A percentile compares a stretch with the other conserved stretches of the same genome.
Evolutionary conservation across 2,329 filamentous ascomycete species (phyloP).

Genomic region (Neonectria coccinea): DNA sequence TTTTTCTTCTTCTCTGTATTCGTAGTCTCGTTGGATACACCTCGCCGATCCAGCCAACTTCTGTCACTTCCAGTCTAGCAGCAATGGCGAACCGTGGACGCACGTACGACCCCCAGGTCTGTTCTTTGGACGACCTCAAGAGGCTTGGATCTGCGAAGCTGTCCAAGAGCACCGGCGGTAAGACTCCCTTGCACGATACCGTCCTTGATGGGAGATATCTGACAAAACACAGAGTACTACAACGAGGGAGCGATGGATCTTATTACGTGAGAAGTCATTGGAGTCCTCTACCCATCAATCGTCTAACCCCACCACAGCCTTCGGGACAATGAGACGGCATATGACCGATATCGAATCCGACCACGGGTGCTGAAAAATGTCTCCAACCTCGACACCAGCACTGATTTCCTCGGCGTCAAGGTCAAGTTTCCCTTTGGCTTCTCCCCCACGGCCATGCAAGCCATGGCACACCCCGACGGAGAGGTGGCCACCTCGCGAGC

Average conservation of each 20-base stretch:
- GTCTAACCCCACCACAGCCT: constrained; percentile 22
- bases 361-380: constrained; percentile 29
- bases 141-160: constrained; percentile 26
- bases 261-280: constrained; percentile 5
- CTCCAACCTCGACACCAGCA: constrained; percentile 26
- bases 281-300: too few species aligned
- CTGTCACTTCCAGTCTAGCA: background rate
- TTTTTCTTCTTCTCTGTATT: background rate
- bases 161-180: constrained; percentile 17
- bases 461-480: constrained; percentile 29
- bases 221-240: constrained; percentile 16
- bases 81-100: constrained; percentile 30
- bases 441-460: constrained; percentile 30
- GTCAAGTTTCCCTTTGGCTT: constrained; percentile 32
- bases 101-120: constrained; percentile 28
- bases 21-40: background rate
- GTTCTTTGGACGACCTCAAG: constrained; percentile 25
- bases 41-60: background rate
- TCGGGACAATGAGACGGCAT: constrained; percentile 26
- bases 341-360: constrained; percentile 31
- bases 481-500: constrained; percentile 28
- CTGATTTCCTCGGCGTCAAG: constrained; percentile 28
- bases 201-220: background rate
- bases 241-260: constrained; percentile 27
- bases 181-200: background rate